Base-by-base conservation (phyloP, 1,284 basidiomycete genomes). In the Inonotus obliquus region DNA sequence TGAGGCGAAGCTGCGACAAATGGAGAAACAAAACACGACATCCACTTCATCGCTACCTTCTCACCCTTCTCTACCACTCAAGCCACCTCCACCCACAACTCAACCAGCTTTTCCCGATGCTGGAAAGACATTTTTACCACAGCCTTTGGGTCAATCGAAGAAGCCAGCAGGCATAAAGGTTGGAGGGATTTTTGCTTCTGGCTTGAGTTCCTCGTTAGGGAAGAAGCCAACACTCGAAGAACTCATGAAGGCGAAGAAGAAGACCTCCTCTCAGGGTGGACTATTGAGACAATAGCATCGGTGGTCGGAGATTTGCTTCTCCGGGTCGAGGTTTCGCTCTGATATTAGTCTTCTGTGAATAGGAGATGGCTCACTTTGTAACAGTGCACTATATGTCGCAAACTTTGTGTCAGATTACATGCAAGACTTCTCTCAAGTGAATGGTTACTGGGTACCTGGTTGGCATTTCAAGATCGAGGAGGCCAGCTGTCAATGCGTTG, bases 1-100 rank as follows among this genome's bases (percentile, higher is more conserved):
- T 82, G 96, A 98, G 73, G 96, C 96, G 4, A 98, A 98, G 73
- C 79, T 98, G 21, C 83, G 86, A 9, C 84, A 92, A 65, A 84
- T 97, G 82, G 84, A 86, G 66, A 73, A 76, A 58, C 25, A 17
- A 0, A 71, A 72, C 11, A 61, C 61, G n/a, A 37, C 38, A 70
- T 73, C 47, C 62, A 57, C 45, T 55, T 66, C 61, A 23, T 65
- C 59, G 57, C 63, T 52, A 62, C 68, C 74, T 2, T 65, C 70
- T 19, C 81, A 84, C 58, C 77, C 82, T 0, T 84, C 84, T 10
- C 76, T 86, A 13, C 83, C 83, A 1, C 61, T 73, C 4, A 84
- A 84, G 68, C 81, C 80, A 1, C 69, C 72, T 5, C 70, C 73
- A 5, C 29, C 53, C 13, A 10, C 48, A 6, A 3, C 21, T 11